A percentile compares a stretch with the other conserved stretches of the same genome.
phyloP scores from a whole-genome alignment of 208 protist species.

The Leishmania turanica region DNA sequence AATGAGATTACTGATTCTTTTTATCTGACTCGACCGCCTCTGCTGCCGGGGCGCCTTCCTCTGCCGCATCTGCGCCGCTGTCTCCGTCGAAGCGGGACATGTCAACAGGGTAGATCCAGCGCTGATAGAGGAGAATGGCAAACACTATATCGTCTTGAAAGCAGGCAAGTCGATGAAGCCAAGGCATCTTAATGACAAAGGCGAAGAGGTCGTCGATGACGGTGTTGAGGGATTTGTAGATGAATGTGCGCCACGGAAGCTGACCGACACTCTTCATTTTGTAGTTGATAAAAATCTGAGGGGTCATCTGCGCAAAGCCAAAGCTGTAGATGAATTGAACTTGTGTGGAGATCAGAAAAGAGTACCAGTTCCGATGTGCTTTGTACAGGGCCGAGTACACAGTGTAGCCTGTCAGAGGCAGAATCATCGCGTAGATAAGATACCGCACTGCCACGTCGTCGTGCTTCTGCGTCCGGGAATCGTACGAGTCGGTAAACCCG shows the following conservation, averaged over 20 bases:
- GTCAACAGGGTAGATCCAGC: conserved; percentile 99
- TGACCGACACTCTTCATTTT: conserved; percentile 98
- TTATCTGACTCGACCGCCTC: conserved; percentile 6
- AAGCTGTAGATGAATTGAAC: conserved; percentile 94
- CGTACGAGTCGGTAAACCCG: conserved; percentile 66
- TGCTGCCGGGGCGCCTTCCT: background rate
- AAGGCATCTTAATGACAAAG: conserved; percentile 99
- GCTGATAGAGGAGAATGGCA: conserved; percentile 97
- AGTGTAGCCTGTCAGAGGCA: conserved; percentile 93
- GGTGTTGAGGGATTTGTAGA: conserved; percentile 98
- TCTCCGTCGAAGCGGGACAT: conserved; percentile 60
- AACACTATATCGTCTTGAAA: conserved; percentile 99
- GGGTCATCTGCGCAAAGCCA: conserved; percentile 99
- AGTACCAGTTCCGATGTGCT: conserved; percentile 95
- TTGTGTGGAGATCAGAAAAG: conserved; percentile 87
- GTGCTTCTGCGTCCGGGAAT: conserved; percentile 82
- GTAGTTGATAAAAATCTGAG: conserved; percentile 99
- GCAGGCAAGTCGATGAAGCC: conserved; percentile 96
- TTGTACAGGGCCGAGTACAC: conserved; percentile 96
- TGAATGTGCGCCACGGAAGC: conserved; percentile 97
- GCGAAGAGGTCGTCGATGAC: conserved; percentile 99
- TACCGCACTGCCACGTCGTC: conserved; percentile 95
- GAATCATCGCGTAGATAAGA: conserved; percentile 92
- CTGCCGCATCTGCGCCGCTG: conserved; percentile 20
- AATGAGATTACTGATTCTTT: conserved; percentile 5